A percentile compares a stretch with the other conserved stretches of the same genome.
phyloP scores from a whole-genome alignment of 2,329 filamentous ascomycete species.

The Didymella segeticola region DNA sequence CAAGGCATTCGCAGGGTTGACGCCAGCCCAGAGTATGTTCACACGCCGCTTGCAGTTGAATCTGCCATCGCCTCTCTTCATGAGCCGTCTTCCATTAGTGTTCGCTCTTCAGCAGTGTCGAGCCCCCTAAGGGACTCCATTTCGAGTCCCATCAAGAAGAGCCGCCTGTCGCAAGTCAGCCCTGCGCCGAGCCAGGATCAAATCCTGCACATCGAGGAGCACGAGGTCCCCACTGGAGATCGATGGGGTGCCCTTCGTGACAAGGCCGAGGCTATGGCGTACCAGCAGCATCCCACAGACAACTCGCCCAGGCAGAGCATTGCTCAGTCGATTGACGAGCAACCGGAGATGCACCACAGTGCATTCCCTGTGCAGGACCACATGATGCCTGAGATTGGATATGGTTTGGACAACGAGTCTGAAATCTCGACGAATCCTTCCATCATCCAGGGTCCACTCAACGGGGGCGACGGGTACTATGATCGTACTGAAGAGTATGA shows the following conservation, averaged over 20 bases:
- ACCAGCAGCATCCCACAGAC: slow-evolving; percentile 36
- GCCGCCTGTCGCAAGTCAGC: slow-evolving; percentile 34
- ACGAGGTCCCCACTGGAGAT: slow-evolving; percentile 39
- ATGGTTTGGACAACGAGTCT: slow-evolving; percentile 62
- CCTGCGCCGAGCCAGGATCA: slow-evolving; percentile 24
- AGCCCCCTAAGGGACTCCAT: slow-evolving; percentile 28
- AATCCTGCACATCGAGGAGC: slow-evolving; percentile 23
- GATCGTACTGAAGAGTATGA: slow-evolving; percentile 51
- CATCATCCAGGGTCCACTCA: slow-evolving; percentile 76
- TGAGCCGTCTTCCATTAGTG: slow-evolving; percentile 77
- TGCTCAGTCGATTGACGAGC: slow-evolving; percentile 54
- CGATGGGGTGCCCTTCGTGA: slow-evolving; percentile 51
- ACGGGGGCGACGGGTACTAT: slow-evolving; percentile 57
- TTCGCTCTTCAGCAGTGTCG: slow-evolving; percentile 44
- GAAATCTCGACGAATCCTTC: slow-evolving; percentile 88
- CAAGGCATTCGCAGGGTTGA: slow-evolving; percentile 75
- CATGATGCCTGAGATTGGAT: slow-evolving; percentile 79
- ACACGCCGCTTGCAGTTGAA: slow-evolving; percentile 76
- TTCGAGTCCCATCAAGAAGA: slow-evolving; percentile 31
- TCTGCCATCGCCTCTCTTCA: slow-evolving; percentile 91
- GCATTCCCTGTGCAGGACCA: slow-evolving; percentile 72
- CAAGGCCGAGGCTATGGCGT: slow-evolving; percentile 48
- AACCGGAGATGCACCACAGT: slow-evolving; percentile 69
- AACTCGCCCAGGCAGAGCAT: slow-evolving; percentile 64
- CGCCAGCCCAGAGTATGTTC: slow-evolving; percentile 78